A percentile compares a stretch with the other conserved stretches of the same genome.
phyloP scores from a whole-genome alignment of 2,329 filamentous ascomycete species.

The Ophiocordyceps unilateralis region DNA sequence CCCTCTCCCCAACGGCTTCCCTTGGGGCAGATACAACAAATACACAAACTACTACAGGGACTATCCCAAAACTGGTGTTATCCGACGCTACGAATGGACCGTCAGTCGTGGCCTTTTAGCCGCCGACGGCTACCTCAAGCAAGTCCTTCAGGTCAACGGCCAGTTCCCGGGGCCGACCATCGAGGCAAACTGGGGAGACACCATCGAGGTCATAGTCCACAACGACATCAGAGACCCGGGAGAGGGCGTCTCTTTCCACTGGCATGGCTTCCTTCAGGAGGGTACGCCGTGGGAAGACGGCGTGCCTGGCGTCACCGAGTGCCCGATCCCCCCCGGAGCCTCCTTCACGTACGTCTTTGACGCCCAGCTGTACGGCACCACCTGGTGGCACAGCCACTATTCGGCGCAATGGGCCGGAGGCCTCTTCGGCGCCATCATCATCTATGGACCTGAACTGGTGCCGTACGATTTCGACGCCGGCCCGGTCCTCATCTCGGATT shows the following conservation, averaged over 20 bases:
- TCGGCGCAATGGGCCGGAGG: conserved; percentile 42
- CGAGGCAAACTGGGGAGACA: conserved; percentile 45
- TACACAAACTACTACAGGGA: conserved; percentile 32
- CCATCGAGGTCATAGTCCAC: conserved; percentile 45
- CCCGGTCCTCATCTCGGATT: conserved; percentile 34
- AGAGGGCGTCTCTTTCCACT: conserved; percentile 33
- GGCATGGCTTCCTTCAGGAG: conserved; percentile 35
- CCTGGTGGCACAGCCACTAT: conserved; percentile 46
- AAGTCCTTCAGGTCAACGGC: conserved; percentile 44
- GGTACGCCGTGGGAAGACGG: conserved; percentile 35
- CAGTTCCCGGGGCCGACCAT: conserved; percentile 51
- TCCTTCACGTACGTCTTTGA: conserved; percentile 34
- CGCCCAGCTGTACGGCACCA: conserved; percentile 34
- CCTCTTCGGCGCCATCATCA: conserved; percentile 40
- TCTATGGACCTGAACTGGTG: conserved; percentile 31
- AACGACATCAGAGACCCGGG: conserved; percentile 42
- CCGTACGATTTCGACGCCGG: conserved; percentile 49
- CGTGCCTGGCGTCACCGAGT: conserved; percentile 37
- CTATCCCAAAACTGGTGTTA: conserved; percentile 34
- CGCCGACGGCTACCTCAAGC: conserved; percentile 37
- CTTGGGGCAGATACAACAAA: conserved; percentile 30
- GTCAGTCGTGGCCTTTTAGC: conserved; percentile 30
- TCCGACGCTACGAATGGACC: conserved; percentile 35
- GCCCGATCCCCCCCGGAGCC: conserved; percentile 45
- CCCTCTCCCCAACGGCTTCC: conserved; percentile 28